Conservation (phyloP, 306 rosid species). For the Datisca glomerata region DNA sequence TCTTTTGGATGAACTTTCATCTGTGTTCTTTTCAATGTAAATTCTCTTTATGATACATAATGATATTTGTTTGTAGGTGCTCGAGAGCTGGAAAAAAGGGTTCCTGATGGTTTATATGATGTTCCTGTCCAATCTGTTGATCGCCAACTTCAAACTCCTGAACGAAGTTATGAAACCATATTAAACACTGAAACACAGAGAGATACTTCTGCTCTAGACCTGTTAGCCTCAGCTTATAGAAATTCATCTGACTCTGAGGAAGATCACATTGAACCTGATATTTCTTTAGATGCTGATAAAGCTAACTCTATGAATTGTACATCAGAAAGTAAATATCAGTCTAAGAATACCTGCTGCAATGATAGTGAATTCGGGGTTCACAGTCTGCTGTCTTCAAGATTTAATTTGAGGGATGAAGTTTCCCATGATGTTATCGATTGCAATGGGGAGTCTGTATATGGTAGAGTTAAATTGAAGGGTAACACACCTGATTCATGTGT, state of each 20-base stretch:
- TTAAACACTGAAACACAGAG: slow-evolving; percentile 28
- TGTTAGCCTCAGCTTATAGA: slow-evolving; percentile 81
- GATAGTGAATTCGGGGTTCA: slow-evolving; percentile 16
- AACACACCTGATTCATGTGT: slow-evolving; percentile 22
- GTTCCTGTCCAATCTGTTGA: slow-evolving; percentile 35
- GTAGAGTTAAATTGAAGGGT: slow-evolving; percentile 16
- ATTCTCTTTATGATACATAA: too few relatives aligned
- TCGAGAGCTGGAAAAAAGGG: slow-evolving; percentile 35
- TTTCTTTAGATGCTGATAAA: slow-evolving; percentile 26
- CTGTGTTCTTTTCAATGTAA: too few relatives aligned
- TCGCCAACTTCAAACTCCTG: slow-evolving; percentile 18
- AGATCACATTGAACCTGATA: slow-evolving; percentile 34
- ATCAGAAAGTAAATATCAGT: slow-evolving; percentile 30
- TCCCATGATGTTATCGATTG: slow-evolving; percentile 9
- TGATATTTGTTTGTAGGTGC: slow-evolving; percentile 10
- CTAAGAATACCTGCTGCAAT: slow-evolving; percentile 23
- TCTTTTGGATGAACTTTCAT: too few relatives aligned
- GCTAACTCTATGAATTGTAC: slow-evolving; percentile 23
- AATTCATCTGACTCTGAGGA: slow-evolving; percentile 87
- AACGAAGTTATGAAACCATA: slow-evolving; percentile 20
- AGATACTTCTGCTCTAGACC: slow-evolving; percentile 67
- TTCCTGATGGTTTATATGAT: slow-evolving; percentile 24
- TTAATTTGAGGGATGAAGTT: slow-evolving; percentile 21
- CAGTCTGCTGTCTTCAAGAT: slow-evolving; percentile 12
- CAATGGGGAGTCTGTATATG: slow-evolving; percentile 19